phyloP scores from a whole-genome alignment of 2,329 filamentous ascomycete species.

The Pleoardoris graminearum region DNA sequence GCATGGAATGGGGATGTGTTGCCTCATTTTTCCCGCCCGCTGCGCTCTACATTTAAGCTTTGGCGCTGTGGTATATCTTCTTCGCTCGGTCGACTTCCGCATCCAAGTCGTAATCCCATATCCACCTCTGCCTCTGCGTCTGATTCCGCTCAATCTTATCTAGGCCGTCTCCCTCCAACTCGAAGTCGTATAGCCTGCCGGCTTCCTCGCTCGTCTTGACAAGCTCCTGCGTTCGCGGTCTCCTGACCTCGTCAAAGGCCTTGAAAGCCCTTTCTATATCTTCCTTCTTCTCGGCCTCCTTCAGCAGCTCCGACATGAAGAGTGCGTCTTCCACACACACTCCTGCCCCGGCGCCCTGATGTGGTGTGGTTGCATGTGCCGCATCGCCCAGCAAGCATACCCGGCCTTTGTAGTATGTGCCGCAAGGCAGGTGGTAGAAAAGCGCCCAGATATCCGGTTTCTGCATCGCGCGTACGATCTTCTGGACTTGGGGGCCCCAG shows the following conservation, averaged over 20 bases:
- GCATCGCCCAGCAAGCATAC: constrained; percentile 60
- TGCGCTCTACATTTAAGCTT: constrained; percentile 11
- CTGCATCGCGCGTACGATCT: constrained; percentile 48
- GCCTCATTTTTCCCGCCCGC: no score
- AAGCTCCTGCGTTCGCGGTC: constrained; percentile 33
- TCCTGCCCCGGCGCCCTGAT: constrained; percentile 60
- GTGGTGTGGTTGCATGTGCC: constrained; percentile 60
- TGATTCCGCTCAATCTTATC: constrained; percentile 43
- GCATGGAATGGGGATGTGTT: no score
- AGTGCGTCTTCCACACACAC: constrained; percentile 60
- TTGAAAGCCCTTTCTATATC: constrained; percentile 41
- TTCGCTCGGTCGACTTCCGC: constrained; percentile 39
- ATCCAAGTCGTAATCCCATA: constrained; percentile 48
- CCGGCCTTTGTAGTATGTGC: constrained; percentile 49
- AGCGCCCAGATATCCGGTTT: constrained; percentile 61
- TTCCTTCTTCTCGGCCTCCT: constrained; percentile 29
- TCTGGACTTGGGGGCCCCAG: constrained; percentile 37
- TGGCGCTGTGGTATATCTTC: constrained; percentile 25
- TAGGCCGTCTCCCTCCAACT: constrained; percentile 44
- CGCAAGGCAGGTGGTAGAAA: constrained; percentile 57
- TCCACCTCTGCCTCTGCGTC: constrained; percentile 42
- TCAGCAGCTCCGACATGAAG: constrained; percentile 34
- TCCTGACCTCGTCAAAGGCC: constrained; percentile 34
- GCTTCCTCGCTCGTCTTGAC: constrained; percentile 36
- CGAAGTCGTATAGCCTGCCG: constrained; percentile 47